These are phyloP conservation scores for Azolla pinnata DNA, from an alignment of 75 land plant genomes.

Conservation along the genomic window DNA sequence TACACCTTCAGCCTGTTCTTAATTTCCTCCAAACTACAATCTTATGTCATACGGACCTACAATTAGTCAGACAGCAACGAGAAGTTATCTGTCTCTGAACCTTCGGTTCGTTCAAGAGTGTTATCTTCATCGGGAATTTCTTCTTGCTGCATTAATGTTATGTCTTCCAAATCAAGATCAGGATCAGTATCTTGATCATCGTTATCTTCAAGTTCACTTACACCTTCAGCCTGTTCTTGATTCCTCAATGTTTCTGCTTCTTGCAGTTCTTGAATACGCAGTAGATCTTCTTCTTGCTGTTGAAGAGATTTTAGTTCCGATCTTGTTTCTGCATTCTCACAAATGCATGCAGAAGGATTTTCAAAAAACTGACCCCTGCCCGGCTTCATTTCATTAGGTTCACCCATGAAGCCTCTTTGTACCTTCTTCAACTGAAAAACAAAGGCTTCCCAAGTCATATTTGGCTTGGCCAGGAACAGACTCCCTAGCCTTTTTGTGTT, in stretches of 20 bases:
- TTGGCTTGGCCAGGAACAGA: conserved; percentile 42
- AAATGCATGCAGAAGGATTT: conserved; percentile 69
- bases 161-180: conserved; percentile 19
- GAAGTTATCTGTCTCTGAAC: background rate
- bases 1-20: conserved; percentile 4
- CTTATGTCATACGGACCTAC: too few species aligned
- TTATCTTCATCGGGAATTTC: conserved; percentile 1
- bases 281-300: conserved; percentile 8
- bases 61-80: background rate
- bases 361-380: conserved; percentile 89
- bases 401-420: conserved; percentile 90
- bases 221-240: conserved; percentile 1
- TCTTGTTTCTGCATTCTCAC: conserved; percentile 39
- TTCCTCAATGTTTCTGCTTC: conserved; percentile 1
- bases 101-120: conserved; percentile 8
- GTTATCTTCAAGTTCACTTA: conserved; percentile 8
- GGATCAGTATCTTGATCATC: conserved; percentile 25
- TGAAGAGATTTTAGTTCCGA: conserved; percentile 4
- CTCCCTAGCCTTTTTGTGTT: conserved; percentile 67
- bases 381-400: conserved; percentile 72
- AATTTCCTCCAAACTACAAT: too few species aligned
- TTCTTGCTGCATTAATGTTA: conserved; percentile 25
- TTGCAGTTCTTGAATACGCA: background rate
- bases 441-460: conserved; percentile 71
- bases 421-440: conserved; percentile 39